Conservation (phyloP, 2,329 filamentous ascomycete species). For the Phaeosphaeriaceae sp. region DNA sequence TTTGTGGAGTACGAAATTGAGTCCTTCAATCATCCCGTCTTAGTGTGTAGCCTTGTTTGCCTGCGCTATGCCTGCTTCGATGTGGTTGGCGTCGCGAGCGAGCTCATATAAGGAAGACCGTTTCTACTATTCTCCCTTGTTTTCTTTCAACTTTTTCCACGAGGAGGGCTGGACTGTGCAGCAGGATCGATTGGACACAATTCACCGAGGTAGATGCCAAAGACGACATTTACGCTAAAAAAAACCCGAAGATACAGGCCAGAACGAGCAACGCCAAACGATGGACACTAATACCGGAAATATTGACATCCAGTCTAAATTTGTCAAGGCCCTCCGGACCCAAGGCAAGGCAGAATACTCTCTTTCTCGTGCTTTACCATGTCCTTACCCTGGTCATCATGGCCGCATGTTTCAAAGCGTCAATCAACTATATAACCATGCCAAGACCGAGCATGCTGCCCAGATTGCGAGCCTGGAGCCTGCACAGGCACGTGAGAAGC, state of each 20-base stretch:
- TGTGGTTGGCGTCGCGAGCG: no score
- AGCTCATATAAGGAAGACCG: no score
- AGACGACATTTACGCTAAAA: no score
- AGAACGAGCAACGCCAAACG: neutral
- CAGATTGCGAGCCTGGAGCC: constrained; percentile 26
- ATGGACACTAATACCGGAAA: constrained; percentile 27
- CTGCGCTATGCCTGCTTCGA: no score
- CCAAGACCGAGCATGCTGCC: constrained; percentile 32
- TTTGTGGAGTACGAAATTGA: no score
- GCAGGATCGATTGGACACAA: neutral
- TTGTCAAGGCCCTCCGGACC: constrained; percentile 30
- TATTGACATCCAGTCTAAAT: constrained; percentile 33
- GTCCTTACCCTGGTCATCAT: constrained; percentile 37
- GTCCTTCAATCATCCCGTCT: no score
- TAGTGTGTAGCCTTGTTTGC: no score
- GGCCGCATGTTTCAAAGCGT: constrained; percentile 37
- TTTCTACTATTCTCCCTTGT: no score
- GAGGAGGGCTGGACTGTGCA: neutral
- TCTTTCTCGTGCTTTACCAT: constrained; percentile 25
- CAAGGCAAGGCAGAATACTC: constrained; percentile 31
- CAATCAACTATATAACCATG: constrained; percentile 35
- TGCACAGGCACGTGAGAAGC: constrained; percentile 25
- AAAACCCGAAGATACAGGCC: no score
- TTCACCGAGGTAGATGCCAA: neutral
- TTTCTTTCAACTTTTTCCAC: no score